These are phyloP conservation scores for Neurospora sp. DNA, from an alignment of 495 filamentous ascomycete species.

Conservation along the genomic window DNA sequence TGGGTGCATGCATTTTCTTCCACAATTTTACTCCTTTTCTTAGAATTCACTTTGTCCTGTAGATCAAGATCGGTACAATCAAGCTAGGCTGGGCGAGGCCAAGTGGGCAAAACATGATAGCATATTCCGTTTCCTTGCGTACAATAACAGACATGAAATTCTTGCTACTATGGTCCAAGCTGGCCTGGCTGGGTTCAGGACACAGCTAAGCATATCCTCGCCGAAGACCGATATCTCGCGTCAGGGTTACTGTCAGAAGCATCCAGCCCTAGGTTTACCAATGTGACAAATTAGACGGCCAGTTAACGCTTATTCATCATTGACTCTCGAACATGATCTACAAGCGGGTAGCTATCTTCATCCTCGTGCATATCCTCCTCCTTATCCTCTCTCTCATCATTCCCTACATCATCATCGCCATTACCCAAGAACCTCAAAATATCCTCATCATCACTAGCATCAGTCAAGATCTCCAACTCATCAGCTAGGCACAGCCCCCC, in stretches of 20 bases:
- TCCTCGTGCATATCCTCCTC: neutral
- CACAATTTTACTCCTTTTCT: neutral
- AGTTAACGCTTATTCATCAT: neutral
- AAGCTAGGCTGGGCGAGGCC: neutral
- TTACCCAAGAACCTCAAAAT: neutral
- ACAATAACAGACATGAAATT: neutral
- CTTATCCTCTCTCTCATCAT: neutral
- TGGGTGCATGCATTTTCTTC: neutral
- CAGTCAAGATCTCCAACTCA: neutral
- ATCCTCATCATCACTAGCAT: neutral
- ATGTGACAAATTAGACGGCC: neutral
- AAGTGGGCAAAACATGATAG: neutral
- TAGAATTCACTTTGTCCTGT: neutral
- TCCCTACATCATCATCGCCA: neutral
- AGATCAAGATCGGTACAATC: neutral
- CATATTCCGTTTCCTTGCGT: neutral
- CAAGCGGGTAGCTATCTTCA: neutral
- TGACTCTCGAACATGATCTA: neutral
- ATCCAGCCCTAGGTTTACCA: neutral
- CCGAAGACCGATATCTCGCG: neutral
- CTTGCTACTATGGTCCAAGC: neutral
- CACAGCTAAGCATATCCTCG: neutral
- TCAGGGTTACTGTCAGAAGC: neutral
- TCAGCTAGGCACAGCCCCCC: slow-evolving; percentile 34
- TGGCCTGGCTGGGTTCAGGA: neutral